phyloP scores from a whole-genome alignment of 805 yeast genomes.

The Saccharomycopsis babjevae region DNA sequence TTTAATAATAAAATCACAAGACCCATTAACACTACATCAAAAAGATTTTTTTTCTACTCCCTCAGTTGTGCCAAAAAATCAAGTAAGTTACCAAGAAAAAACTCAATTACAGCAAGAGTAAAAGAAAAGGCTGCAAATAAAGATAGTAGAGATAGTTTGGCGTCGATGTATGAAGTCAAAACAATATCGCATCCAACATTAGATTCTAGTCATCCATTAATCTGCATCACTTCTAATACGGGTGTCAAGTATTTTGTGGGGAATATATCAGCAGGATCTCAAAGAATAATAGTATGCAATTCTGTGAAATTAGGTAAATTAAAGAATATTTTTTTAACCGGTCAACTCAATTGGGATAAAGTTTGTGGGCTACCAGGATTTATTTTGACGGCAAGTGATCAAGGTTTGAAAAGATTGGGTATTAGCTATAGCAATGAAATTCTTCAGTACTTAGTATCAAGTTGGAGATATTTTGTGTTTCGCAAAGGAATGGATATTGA shows the following conservation, averaged over 20 bases:
- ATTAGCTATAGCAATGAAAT: conserved; percentile 42
- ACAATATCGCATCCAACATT: conserved; percentile 29
- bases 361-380: conserved; percentile 91
- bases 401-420: conserved; percentile 50
- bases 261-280: conserved; percentile 76
- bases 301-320: conserved; percentile 48
- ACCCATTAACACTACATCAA: background rate
- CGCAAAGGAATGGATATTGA: conserved; percentile 56
- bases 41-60: background rate
- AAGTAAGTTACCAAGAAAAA: background rate
- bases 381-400: conserved; percentile 71
- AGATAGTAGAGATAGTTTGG: background rate
- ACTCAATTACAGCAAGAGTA: background rate
- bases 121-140: background rate
- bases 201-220: conserved; percentile 38
- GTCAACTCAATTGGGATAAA: conserved; percentile 65
- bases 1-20: background rate
- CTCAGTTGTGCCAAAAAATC: background rate
- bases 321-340: conserved; percentile 64
- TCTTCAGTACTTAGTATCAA: conserved; percentile 49
- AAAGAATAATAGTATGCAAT: conserved; percentile 57
- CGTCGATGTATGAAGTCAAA: conserved; percentile 10
- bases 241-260: conserved; percentile 65
- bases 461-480: conserved; percentile 84
- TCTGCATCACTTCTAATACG: conserved; percentile 35